phyloP scores from a whole-genome alignment of 768 basidiomycete species.

The Nidularia pulvinata region DNA sequence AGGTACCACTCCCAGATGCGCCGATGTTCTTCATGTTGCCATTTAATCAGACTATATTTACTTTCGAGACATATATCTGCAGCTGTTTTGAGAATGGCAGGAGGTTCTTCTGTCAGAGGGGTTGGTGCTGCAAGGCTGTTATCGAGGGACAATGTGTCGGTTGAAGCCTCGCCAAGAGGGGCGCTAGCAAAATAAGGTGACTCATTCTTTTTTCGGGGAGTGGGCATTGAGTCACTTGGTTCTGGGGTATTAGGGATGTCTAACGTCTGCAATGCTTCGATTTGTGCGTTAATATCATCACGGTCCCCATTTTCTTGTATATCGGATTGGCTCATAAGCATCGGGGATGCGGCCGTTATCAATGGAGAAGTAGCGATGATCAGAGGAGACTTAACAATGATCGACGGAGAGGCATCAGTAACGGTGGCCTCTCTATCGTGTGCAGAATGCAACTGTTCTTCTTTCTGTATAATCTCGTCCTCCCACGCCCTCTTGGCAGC shows the following conservation, averaged over 20 bases:
- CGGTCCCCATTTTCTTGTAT: conserved; percentile 16
- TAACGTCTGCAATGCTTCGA: conserved; percentile 50
- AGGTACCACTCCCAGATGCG: conserved; percentile 97
- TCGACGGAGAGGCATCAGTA: conserved; percentile 25
- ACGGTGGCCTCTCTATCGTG: conserved; percentile 43
- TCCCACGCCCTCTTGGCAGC: conserved; percentile 79
- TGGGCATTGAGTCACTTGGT: conserved; percentile 17
- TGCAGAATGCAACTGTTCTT: conserved; percentile 54
- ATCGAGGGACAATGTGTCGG: conserved; percentile 3
- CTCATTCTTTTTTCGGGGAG: conserved; percentile 23
- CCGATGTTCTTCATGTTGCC: conserved; percentile 84
- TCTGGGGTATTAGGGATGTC: conserved; percentile 32
- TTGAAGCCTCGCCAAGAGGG: conserved; percentile 1
- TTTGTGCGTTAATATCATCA: conserved; percentile 66
- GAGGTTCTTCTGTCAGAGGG: conserved; percentile 20
- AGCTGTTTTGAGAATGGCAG: conserved; percentile 46
- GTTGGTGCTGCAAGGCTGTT: conserved; percentile 8
- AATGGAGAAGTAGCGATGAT: not conserved
- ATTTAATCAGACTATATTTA: conserved; percentile 64
- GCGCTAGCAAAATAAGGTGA: conserved; percentile 27
- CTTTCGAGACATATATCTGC: conserved; percentile 79
- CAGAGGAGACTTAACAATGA: conserved; percentile 15
- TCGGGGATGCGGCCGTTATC: no score
- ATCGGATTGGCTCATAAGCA: not conserved
- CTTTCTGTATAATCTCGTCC: conserved; percentile 79